Evolutionary conservation across 2,329 filamentous ascomycete species (phyloP), one percentile per base, ranked within the genome.

Genomic region (Cryphonectria nitschkei): DNA sequence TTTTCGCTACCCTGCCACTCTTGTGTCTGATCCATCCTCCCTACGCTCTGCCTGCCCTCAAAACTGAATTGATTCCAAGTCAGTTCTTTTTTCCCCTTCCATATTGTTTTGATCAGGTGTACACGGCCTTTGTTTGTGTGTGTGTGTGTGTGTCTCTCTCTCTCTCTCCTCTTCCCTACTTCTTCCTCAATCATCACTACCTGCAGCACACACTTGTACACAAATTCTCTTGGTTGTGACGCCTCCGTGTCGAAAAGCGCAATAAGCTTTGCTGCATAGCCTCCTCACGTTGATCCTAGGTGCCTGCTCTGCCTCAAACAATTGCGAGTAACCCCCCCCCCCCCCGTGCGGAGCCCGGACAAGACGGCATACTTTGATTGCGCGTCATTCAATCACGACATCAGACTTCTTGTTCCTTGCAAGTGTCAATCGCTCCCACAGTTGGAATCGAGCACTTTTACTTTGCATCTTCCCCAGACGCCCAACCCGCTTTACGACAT

Each of bases 311-410:
- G 22, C 37, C 56, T 50, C 56, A 68, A 61, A 60, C 66, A 61
- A 61, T 58, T 67, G 62, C 62, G 46, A 62, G 46, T 19, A 58
- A 14, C 34, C 26, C 41, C 26, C 26, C 26, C 26, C 26, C 26
- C 26, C 26, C 37, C 62, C 54, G 41, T 65, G 63, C 56, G 41
- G 66, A 43, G 14, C 34, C 26, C 37, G 39, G 41, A 41, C 3
- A 64, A 64, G 22, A 26, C 66, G n/a, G 39, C 66, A 62, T 46
- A 64, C 54, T 50, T 26, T 43, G 66, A 50, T 68, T 68, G 66
- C 66, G 56, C 66, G 66, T 68, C 66, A 61, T 50, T 50, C 66
- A 50, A 68, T 43, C 54, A 61, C 41, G 29, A 68, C 66, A 46
- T 50, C 41, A 65, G 37, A 63, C 61, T 37, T 63, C 61, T 29